Evolutionary conservation across 2,329 filamentous ascomycete species (phyloP), one percentile per base, ranked within the genome.

Genomic region (Dactylonectria estremocensis): DNA sequence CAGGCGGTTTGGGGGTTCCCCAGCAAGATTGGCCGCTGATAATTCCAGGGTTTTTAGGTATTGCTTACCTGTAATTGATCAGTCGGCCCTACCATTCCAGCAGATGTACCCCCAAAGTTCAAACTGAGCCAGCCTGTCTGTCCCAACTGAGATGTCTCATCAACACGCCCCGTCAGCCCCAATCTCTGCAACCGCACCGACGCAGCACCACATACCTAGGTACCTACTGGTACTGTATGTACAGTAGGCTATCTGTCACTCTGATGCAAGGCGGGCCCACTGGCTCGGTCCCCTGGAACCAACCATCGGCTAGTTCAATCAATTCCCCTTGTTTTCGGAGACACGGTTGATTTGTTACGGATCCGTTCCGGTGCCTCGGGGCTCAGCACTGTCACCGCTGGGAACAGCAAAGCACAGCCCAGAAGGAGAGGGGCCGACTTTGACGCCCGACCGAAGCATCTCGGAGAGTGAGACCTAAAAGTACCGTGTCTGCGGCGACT

Each of bases 221-320:
- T n/a, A n/a, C n/a, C n/a, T n/a, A n/a, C n/a, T n/a, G n/a, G n/a
- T n/a, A n/a, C n/a, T n/a, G n/a, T n/a, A n/a, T n/a, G n/a, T n/a
- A n/a, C n/a, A n/a, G n/a, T n/a, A n/a, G n/a, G n/a, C 48, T 14
- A n/a, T 28, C 4, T 28, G 7, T 28, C 24, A 28, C 24, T 7
- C 24, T 28, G 7, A 4, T 28, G 24, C 37, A 11, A 8, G 2
- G 43, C 16, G 37, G 14, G 37, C 49, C 62, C 62, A 60, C 55
- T 35, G 33, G 50, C 62, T 67, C 57, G 67, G 69, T 35, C 70
- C 53, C 57, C 67, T 68, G 46, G 64, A 69, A 58, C 71, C 60
- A 67, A 70, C 67, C 69, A 66, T 22, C 16, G 54, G 9, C 49
- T 35, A 13, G 49, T 52, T 13, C 24, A 6, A 52, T 52, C 5